Conservation (phyloP, 768 basidiomycete species). For the Russula emetica region DNA sequence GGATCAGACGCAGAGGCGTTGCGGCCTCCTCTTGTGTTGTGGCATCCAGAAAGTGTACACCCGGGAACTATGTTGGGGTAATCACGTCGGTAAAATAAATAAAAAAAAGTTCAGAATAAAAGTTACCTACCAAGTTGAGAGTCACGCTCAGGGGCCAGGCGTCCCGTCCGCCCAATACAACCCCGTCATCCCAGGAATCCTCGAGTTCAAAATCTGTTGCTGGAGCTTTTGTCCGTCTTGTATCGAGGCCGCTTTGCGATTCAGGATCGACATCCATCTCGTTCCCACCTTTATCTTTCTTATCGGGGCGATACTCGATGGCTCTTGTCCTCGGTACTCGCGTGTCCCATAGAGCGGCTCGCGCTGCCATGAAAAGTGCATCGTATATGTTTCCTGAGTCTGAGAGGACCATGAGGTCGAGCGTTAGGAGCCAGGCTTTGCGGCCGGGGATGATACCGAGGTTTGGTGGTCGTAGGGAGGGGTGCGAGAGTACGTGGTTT, state of each 20-base stretch:
- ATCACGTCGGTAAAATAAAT: background rate
- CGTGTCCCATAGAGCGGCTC: slow-evolving; percentile 77
- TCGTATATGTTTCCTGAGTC: slow-evolving; percentile 76
- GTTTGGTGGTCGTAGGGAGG: slow-evolving; percentile 61
- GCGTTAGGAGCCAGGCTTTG: slow-evolving; percentile 71
- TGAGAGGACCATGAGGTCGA: slow-evolving; percentile 70
- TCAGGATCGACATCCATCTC: slow-evolving; percentile 55
- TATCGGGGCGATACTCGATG: slow-evolving; percentile 60
- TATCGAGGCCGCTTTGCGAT: slow-evolving; percentile 52
- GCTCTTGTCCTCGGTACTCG: slow-evolving; percentile 69
- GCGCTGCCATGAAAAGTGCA: slow-evolving; percentile 71
- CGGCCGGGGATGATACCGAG: slow-evolving; percentile 46
- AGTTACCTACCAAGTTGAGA: slow-evolving; percentile 65
- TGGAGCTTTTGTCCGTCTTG: slow-evolving; percentile 40
- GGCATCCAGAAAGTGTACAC: slow-evolving; percentile 70
- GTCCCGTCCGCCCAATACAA: slow-evolving; percentile 55
- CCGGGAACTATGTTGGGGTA: slow-evolving; percentile 43
- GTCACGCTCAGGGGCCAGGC: slow-evolving; percentile 75
- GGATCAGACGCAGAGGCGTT: slow-evolving; percentile 53
- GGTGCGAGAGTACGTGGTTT: slow-evolving; percentile 60
- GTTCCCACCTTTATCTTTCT: slow-evolving; percentile 33
- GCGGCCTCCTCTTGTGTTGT: slow-evolving; percentile 67
- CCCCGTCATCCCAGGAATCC: slow-evolving; percentile 87
- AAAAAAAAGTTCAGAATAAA: background rate
- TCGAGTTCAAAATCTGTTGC: slow-evolving; percentile 82